Evolutionary conservation across 768 basidiomycete genomes (phyloP).

Genomic region (Tricholoma flavovirens): DNA sequence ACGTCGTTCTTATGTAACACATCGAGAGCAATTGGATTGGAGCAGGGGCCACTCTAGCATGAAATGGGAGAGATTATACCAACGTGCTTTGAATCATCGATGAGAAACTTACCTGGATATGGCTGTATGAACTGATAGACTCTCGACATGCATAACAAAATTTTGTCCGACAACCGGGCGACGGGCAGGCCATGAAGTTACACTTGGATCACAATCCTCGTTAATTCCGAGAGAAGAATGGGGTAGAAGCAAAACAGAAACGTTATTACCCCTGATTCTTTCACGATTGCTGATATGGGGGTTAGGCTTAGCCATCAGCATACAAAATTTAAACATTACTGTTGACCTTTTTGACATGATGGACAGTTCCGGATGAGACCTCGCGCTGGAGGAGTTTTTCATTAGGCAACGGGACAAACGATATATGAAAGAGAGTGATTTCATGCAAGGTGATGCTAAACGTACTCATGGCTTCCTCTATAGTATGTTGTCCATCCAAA

Average conservation of each 20-base stretch:
- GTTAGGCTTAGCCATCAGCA: slow-evolving; percentile 1
- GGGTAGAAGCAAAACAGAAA: background rate
- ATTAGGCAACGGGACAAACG: background rate
- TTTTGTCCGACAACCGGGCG: slow-evolving; percentile 50
- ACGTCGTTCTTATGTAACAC: background rate
- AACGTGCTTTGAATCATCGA: background rate
- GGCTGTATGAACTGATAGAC: slow-evolving; percentile 69
- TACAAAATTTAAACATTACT: slow-evolving; percentile 2
- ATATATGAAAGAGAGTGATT: background rate
- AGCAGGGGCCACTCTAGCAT: background rate
- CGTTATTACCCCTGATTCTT: slow-evolving; percentile 63
- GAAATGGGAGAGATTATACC: background rate
- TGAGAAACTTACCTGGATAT: slow-evolving; percentile 47
- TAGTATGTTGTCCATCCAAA: slow-evolving; percentile 57
- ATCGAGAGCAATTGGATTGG: background rate
- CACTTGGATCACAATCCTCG: slow-evolving; percentile 35
- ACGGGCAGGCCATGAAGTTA: slow-evolving; percentile 85
- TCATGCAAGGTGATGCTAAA: background rate
- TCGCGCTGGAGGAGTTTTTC: slow-evolving; percentile 37
- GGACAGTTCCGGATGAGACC: slow-evolving; percentile 89
- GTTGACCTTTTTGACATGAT: slow-evolving; percentile 68
- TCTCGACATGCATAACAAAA: slow-evolving; percentile 85
- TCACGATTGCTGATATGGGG: slow-evolving; percentile 60
- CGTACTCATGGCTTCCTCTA: slow-evolving; percentile 94
- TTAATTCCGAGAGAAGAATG: slow-evolving; percentile 20